Evolutionary conservation across 805 yeast species (phyloP).

Genomic region (Wickerhamomyces kurtzmanii): DNA sequence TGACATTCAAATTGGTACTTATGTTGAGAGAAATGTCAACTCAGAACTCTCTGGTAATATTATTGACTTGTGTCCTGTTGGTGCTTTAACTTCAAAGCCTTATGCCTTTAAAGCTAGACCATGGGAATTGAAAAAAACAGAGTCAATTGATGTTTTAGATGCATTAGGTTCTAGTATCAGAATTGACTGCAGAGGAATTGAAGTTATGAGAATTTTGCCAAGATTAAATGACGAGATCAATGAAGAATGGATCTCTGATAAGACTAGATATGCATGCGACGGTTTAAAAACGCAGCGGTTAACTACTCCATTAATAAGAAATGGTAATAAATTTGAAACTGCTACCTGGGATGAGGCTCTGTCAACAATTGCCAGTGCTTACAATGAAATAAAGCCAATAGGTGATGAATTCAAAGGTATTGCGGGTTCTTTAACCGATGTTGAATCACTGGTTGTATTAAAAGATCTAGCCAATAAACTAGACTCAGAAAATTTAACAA

Average conservation of each 20-base stretch:
- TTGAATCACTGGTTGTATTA: slow-evolving; percentile 72
- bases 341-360: slow-evolving; percentile 88
- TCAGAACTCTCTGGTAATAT: slow-evolving; percentile 82
- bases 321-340: slow-evolving; percentile 57
- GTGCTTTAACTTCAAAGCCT: slow-evolving; percentile 85
- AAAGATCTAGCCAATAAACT: slow-evolving; percentile 70
- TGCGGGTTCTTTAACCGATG: slow-evolving; percentile 76
- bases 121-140: slow-evolving; percentile 88
- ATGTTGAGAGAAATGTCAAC: slow-evolving; percentile 75
- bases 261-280: slow-evolving; percentile 77
- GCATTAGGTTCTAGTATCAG: slow-evolving; percentile 77
- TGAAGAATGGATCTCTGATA: slow-evolving; percentile 89
- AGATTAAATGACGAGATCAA: slow-evolving; percentile 79
- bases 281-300: slow-evolving; percentile 81
- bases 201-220: slow-evolving; percentile 81
- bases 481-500: slow-evolving; percentile 73
- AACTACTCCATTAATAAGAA: slow-evolving; percentile 69
- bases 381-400: slow-evolving; percentile 41
- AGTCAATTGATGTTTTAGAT: slow-evolving; percentile 76
- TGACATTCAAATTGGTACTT: slow-evolving; percentile 87
- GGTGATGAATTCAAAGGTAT: slow-evolving; percentile 72
- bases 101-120: slow-evolving; percentile 91
- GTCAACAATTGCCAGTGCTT: slow-evolving; percentile 55
- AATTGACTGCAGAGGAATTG: slow-evolving; percentile 80
- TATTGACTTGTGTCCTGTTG: slow-evolving; percentile 85